phyloP scores from a whole-genome alignment of 2,329 filamentous ascomycete genomes.

The Verticillium tricorpus region DNA sequence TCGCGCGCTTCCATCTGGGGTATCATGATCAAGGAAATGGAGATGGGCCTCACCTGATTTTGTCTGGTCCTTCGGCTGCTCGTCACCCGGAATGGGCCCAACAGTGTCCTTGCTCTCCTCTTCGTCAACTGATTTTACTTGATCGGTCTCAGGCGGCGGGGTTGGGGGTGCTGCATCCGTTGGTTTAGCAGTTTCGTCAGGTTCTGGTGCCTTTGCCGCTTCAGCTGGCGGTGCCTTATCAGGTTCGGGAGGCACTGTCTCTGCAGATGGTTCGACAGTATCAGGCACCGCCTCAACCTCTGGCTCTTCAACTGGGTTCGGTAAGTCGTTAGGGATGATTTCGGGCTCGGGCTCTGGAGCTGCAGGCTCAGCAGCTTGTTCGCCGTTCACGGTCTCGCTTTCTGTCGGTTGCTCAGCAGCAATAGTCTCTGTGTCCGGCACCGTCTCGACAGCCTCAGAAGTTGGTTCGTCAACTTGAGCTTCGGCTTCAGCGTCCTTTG shows the following conservation, averaged over 20 bases:
- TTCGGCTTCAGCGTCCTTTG: background rate
- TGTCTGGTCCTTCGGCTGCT: slow-evolving; percentile 7
- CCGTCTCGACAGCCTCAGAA: background rate
- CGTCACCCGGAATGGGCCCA: slow-evolving; percentile 10
- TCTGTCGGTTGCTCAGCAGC: background rate
- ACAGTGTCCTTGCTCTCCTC: slow-evolving; percentile 14
- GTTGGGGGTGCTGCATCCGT: background rate
- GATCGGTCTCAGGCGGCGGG: slow-evolving; percentile 1
- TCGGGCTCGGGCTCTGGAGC: background rate
- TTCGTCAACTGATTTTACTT: slow-evolving; percentile 7
- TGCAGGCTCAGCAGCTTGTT: background rate
- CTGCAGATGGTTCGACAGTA: background rate
- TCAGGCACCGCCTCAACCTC: background rate
- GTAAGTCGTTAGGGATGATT: background rate
- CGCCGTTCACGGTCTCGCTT: background rate
- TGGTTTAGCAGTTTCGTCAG: background rate
- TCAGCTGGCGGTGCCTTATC: background rate
- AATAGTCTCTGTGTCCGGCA: background rate
- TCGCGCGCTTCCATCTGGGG: slow-evolving; percentile 16
- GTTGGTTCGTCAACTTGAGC: background rate
- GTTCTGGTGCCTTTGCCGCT: slow-evolving; percentile 1
- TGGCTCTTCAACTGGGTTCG: background rate
- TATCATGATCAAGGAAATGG: slow-evolving; percentile 20
- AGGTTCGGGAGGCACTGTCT: too few relatives aligned
- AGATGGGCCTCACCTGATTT: slow-evolving; percentile 24